Percentiles rank a stretch among this genome's conserved stretches.
Evolutionary conservation across 2,329 filamentous ascomycete species (phyloP).

Genomic region (Zopfia rhizophila): DNA sequence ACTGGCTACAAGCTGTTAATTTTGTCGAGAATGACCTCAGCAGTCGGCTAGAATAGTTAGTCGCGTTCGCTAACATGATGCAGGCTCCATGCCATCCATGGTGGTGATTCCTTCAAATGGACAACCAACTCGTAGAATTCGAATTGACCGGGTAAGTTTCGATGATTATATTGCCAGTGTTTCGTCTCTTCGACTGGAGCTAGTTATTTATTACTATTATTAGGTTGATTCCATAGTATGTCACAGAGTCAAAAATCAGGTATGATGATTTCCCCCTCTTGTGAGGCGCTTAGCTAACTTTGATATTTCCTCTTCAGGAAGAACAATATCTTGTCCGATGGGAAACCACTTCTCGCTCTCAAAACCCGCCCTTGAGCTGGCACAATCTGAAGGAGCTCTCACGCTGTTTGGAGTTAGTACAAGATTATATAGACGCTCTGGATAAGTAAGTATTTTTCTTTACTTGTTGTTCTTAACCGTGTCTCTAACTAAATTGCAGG

Average conservation of each 20-base stretch:
- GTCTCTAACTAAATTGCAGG: background rate
- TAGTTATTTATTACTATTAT: slow-evolving; percentile 13
- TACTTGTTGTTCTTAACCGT: slow-evolving; percentile 1
- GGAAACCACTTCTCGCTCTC: slow-evolving; percentile 30
- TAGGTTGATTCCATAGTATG: slow-evolving; percentile 37
- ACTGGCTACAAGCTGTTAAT: no score
- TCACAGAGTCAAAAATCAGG: slow-evolving; percentile 37
- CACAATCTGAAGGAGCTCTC: slow-evolving; percentile 54
- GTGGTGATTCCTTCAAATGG: slow-evolving; percentile 38
- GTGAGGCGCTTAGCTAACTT: slow-evolving; percentile 19
- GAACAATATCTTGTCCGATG: slow-evolving; percentile 58
- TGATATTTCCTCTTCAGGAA: slow-evolving; percentile 38
- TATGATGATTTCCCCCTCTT: slow-evolving; percentile 27
- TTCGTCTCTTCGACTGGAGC: background rate
- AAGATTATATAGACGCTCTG: slow-evolving; percentile 53
- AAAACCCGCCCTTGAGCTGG: slow-evolving; percentile 53
- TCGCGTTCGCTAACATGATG: slow-evolving; percentile 17
- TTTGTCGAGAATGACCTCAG: slow-evolving; percentile 2
- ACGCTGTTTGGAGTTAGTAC: slow-evolving; percentile 52
- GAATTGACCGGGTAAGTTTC: slow-evolving; percentile 34
- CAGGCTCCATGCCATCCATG: slow-evolving; percentile 35
- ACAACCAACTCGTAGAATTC: slow-evolving; percentile 30
- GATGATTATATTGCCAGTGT: background rate
- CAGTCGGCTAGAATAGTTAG: background rate
- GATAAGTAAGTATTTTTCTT: slow-evolving; percentile 31